Conservation (phyloP, 768 basidiomycete species). For the Tylopilus vinaceipallidus region DNA sequence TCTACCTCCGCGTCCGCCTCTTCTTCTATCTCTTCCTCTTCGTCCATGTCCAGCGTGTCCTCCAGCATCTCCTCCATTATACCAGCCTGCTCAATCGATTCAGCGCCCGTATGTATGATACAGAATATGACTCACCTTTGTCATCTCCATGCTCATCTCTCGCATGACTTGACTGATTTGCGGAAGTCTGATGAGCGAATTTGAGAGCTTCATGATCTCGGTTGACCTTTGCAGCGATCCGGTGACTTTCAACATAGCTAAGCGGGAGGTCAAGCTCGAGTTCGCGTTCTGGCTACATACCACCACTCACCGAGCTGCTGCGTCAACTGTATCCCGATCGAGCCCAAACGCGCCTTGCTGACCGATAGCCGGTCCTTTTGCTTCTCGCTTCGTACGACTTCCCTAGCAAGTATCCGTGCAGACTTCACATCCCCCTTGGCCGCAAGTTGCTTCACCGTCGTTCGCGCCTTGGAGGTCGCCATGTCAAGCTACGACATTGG, state of each 20-base stretch:
- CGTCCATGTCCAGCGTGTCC: constrained; percentile 86
- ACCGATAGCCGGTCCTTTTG: constrained; percentile 92
- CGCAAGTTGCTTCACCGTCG: constrained; percentile 84
- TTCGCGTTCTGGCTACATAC: not conserved
- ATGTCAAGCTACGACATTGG: constrained; percentile 61
- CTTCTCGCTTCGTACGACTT: constrained; percentile 92
- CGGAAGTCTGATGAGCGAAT: constrained; percentile 85
- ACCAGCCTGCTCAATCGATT: constrained; percentile 64
- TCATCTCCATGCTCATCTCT: constrained; percentile 99
- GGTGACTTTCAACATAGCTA: constrained; percentile 96
- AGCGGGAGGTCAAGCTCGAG: not conserved
- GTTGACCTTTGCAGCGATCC: constrained; percentile 98
- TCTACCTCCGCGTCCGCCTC: constrained; percentile 98
- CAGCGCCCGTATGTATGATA: not conserved
- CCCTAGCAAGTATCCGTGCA: constrained; percentile 87
- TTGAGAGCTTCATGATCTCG: constrained; percentile 99
- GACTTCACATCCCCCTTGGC: constrained; percentile 89
- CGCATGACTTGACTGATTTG: constrained; percentile 92
- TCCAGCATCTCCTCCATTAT: constrained; percentile 99
- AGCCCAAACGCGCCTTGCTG: constrained; percentile 89
- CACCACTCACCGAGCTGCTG: constrained; percentile 82
- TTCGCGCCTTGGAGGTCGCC: constrained; percentile 76
- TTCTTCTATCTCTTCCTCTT: constrained; percentile 92
- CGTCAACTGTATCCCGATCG: constrained; percentile 82
- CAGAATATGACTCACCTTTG: constrained; percentile 63